Evolutionary conservation across 1,284 basidiomycete genomes (phyloP), one percentile per base, ranked within the genome.

Genomic region (Trametes polyzona): DNA sequence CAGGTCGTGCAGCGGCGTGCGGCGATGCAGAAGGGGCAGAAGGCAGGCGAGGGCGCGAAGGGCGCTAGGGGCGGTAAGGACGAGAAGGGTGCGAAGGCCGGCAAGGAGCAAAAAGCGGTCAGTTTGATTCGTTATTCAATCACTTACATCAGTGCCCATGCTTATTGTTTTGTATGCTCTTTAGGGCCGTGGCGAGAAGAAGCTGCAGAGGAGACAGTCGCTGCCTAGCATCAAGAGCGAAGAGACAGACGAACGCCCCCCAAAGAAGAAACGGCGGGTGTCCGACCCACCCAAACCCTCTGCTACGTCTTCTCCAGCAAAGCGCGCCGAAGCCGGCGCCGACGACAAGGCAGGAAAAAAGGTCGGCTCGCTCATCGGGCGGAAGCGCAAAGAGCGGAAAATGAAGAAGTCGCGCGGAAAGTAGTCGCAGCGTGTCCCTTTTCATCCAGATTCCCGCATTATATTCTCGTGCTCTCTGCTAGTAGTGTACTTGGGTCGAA

Each of bases 1-100:
- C 91, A 95, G 73, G 93, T 96, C 21, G 84, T 93, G 24, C 86
- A 89, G 58, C 77, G 90, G 54, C 78, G 91, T 59, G 76, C 78
- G 46, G 79, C 81, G 12, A 77, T 78, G 47, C 75, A 77, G 60
- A 73, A 75, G 49, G 36, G 58, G 46, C 36, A 27, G 26, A 40
- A 47, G 35, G 14, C 44, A 1, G 52, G 44, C 1, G 52, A 54
- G 26, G 52, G 39, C 39, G 50, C 37, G 36, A 57, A 47, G 48
- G 37, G 37, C 2, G 37, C 42, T n/a, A 51, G 52, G 47, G 46
- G 32, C 19, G n/a, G n/a, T 26, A 47, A 35, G 30, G 47, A 35
- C 17, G 39, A 41, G 39, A 21, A 29, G 26, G 27, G 41, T 23
- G 30, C 14, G 11, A 56, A 49, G 52, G 41, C 37, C 8, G 49